Evolutionary conservation across 805 yeast genomes (phyloP).

Genomic region (Teunomyces stri): DNA sequence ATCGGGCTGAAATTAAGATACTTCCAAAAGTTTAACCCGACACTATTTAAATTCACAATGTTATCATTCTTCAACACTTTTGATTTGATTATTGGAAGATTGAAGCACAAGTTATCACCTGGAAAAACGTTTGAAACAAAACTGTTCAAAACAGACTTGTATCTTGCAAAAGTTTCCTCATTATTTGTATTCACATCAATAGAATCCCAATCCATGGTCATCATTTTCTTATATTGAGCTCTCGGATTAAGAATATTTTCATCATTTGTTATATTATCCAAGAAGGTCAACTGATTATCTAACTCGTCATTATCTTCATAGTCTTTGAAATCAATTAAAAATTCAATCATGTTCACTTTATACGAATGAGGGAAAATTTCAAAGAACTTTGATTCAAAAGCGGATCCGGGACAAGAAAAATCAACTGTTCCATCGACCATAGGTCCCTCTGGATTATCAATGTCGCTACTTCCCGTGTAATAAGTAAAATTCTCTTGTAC

Average conservation of each 20-base stretch:
- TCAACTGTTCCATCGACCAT: conserved; percentile 6
- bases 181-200: conserved; percentile 17
- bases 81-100: conserved; percentile 24
- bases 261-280: conserved; percentile 36
- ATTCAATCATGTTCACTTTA: conserved; percentile 32
- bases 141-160: conserved; percentile 17
- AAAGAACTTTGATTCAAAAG: conserved; percentile 20
- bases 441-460: conserved; percentile 3
- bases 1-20: conserved; percentile 56
- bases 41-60: conserved; percentile 44
- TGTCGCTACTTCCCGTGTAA: conserved; percentile 5
- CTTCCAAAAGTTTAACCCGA: conserved; percentile 55
- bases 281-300: conserved; percentile 32
- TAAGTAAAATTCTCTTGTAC: conserved; percentile 11
- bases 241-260: conserved; percentile 25
- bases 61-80: conserved; percentile 35
- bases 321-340: conserved; percentile 23
- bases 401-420: not conserved
- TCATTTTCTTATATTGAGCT: conserved; percentile 19
- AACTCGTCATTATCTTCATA: conserved; percentile 18
- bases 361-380: conserved; percentile 32
- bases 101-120: conserved; percentile 20
- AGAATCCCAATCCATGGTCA: conserved; percentile 36
- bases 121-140: conserved; percentile 8
- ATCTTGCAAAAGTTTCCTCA: conserved; percentile 18